Base-by-base conservation (phyloP, 805 yeast species). In the Grigorovia yakushimaensis region DNA sequence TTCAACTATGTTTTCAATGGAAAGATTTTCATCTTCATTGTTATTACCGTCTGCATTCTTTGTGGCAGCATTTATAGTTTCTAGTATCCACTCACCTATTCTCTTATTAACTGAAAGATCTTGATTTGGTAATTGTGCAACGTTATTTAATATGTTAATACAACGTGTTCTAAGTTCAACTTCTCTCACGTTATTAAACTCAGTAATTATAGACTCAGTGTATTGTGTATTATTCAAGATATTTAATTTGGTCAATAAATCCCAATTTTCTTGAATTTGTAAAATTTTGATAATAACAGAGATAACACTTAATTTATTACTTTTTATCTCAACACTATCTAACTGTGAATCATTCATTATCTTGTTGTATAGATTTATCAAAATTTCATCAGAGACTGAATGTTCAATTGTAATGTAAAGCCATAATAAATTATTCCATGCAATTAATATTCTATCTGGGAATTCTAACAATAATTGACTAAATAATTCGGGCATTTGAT, bases 391-490 rank as follows among this genome's bases (percentile, higher is more conserved):
- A 15, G 39, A 48, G 10, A 65, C 50, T 27, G 59, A 62, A 24
- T 61, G 49, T n/a, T 53, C 61, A 50, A 50, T 43, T 6, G 62
- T 54, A 17, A 53, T 43, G 37, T 42, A 60, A 41, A 58, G 52
- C 88, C 89, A 82, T 39, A 77, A 61, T 46, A 83, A 61, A 58
- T 89, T 89, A 65, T 86, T 88, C 60, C 88, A 71, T 8, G 85
- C 80, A 13, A 78, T 72, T 43, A 86, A 66, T 6, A 79, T 71
- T 53, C 84, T 78, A 23, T 77, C 70, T 23, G 74, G 66, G 50
- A 81, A 74, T 41, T 73, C 71, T n/a, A 70, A 66, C 51, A 65
- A 72, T 44, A 77, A 62, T 38, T 72, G 71, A 17, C 66, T 54
- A 22, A 81, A 66, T 19, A 71, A 59, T 10, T 57, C 55, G 4